These are phyloP conservation scores for Stentor roeselii DNA, from an alignment of 73 alveolate species.

Conservation along the genomic window DNA sequence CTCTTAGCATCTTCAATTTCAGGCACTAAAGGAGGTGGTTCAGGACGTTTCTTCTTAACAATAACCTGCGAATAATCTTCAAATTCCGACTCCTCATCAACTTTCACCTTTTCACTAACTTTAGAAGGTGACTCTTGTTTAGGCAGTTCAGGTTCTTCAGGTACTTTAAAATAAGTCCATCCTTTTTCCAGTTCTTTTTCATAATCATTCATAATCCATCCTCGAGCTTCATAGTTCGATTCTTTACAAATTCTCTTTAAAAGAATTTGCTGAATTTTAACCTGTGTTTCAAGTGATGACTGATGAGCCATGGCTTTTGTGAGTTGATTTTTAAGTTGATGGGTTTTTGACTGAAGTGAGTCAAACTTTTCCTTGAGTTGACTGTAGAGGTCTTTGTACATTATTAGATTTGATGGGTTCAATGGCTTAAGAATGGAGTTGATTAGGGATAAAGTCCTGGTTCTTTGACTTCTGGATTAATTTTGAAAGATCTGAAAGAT, in stretches of 20 bases:
- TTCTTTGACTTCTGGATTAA: neutral
- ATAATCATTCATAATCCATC: constrained; percentile 14
- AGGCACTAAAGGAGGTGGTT: constrained; percentile 8
- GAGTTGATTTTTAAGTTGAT: neutral
- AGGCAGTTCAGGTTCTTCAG: constrained; percentile 22
- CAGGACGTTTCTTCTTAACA: neutral
- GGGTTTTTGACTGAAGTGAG: neutral
- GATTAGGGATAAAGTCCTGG: no score
- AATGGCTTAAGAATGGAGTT: neutral
- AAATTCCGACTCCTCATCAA: neutral
- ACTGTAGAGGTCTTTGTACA: neutral
- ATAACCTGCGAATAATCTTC: neutral
- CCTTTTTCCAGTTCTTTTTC: constrained; percentile 26
- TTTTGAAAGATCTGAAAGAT: neutral
- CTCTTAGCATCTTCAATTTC: neutral
- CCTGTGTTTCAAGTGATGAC: neutral
- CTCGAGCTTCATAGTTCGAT: neutral
- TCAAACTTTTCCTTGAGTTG: neutral
- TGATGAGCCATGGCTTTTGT: neutral
- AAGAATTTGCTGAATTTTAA: neutral
- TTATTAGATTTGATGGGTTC: neutral
- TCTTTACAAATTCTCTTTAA: neutral
- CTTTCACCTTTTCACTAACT: neutral
- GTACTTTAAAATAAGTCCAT: constrained; percentile 4
- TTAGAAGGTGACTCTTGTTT: neutral